Evolutionary conservation across 164 flowering plant species (phyloP).

Genomic region (Piper betle): DNA sequence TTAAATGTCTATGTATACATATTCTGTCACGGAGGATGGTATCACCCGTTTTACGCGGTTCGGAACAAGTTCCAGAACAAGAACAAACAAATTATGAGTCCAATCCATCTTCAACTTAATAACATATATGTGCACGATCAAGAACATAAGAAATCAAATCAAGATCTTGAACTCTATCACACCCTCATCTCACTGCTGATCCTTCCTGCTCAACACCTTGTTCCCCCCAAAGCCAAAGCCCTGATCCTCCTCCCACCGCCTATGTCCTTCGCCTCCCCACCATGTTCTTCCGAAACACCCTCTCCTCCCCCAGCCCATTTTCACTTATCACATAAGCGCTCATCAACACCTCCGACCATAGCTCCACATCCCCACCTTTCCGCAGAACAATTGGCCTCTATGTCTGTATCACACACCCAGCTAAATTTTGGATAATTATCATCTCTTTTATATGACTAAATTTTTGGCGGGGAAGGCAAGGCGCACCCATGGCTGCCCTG

Average conservation of each 20-base stretch:
- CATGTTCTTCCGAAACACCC: constrained; percentile 62
- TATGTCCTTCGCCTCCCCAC: constrained; percentile 60
- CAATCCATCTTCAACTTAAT: too few species aligned
- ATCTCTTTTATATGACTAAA: constrained; percentile 59
- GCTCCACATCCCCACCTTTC: constrained; percentile 62
- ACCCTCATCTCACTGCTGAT: constrained; percentile 70
- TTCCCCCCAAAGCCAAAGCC: constrained; percentile 78
- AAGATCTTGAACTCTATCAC: constrained; percentile 55
- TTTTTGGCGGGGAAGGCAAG: constrained; percentile 49
- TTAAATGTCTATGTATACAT: too few species aligned
- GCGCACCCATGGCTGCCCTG: constrained; percentile 46
- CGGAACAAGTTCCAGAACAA: too few species aligned
- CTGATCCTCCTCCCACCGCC: constrained; percentile 40
- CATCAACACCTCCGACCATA: constrained; percentile 85
- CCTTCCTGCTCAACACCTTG: constrained; percentile 68
- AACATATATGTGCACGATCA: too few species aligned
- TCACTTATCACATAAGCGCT: constrained; percentile 13
- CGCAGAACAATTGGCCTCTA: constrained; percentile 70
- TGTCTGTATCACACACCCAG: constrained; percentile 57
- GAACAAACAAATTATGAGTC: too few species aligned
- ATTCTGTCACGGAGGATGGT: too few species aligned
- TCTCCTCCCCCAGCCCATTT: constrained; percentile 27
- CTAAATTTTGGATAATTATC: too few species aligned
- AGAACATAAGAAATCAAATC: too few species aligned
- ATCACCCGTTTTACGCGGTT: too few species aligned